Conservation (phyloP, 148 eudicot species). For the Chenopodium berlandieri region DNA sequence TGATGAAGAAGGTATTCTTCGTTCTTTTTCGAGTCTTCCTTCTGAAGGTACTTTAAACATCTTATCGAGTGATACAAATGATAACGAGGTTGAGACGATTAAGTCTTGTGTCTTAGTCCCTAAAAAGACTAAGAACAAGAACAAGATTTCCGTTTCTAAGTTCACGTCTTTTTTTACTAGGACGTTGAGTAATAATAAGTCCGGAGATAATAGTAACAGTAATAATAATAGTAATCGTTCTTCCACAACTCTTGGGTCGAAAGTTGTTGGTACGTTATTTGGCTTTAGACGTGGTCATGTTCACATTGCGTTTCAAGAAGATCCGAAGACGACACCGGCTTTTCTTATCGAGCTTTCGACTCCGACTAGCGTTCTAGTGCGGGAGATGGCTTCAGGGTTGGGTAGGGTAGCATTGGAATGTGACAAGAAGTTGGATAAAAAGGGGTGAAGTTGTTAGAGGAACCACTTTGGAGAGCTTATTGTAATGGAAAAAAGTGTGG, state of each 20-base stretch:
- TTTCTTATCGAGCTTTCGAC: conserved; percentile 60
- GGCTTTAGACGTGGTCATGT: conserved; percentile 67
- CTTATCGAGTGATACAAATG: no score
- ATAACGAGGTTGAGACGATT: no score
- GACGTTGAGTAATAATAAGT: conserved; percentile 20
- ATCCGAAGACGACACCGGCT: conserved; percentile 42
- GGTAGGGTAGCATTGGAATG: conserved; percentile 75
- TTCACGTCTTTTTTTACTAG: conserved; percentile 48
- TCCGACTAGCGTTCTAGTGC: conserved; percentile 47
- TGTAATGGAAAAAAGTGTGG: conserved; percentile 97
- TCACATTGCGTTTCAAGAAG: conserved; percentile 54
- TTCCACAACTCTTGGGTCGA: conserved; percentile 47
- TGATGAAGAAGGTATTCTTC: no score
- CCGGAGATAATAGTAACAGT: neutral
- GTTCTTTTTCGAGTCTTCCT: no score
- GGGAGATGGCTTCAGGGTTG: conserved; percentile 71
- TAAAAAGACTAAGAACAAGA: conserved; percentile 16
- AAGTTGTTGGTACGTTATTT: conserved; percentile 59
- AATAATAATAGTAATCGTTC: neutral
- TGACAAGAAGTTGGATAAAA: conserved; percentile 45
- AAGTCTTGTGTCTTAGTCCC: conserved; percentile 13
- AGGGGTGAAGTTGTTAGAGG: conserved; percentile 51
- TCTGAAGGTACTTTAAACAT: no score
- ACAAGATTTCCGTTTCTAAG: conserved; percentile 49
- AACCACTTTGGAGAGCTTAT: conserved; percentile 87